Conservation (phyloP, 805 yeast genomes). For the Cyberlindnera amylophila region DNA sequence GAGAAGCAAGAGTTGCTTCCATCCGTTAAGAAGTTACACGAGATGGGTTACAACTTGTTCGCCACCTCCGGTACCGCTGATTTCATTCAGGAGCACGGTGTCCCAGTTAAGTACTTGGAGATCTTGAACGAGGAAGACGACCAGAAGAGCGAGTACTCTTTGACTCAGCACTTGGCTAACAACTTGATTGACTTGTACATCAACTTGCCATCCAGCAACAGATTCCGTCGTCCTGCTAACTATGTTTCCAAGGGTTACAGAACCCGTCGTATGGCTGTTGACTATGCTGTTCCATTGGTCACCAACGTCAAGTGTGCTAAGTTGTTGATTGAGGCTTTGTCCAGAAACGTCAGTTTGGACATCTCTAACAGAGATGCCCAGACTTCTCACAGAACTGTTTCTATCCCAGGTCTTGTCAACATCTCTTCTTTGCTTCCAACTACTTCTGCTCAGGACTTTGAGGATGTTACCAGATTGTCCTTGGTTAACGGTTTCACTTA, state of each 20-base stretch:
- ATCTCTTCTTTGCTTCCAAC: conserved; percentile 76
- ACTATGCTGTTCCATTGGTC: conserved; percentile 92
- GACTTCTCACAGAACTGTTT: conserved; percentile 79
- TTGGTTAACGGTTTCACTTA: conserved; percentile 87
- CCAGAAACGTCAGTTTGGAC: conserved; percentile 62
- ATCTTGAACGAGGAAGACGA: conserved; percentile 68
- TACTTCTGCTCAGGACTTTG: conserved; percentile 54
- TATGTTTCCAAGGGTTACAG: conserved; percentile 95
- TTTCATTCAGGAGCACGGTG: conserved; percentile 89
- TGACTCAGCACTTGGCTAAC: conserved; percentile 94
- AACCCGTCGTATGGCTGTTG: conserved; percentile 99
- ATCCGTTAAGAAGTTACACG: conserved; percentile 71
- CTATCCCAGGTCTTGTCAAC: conserved; percentile 84
- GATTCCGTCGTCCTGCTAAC: conserved; percentile 98
- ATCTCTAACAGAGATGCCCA: conserved; percentile 82
- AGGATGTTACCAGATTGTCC: conserved; percentile 63
- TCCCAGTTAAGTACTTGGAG: conserved; percentile 94
- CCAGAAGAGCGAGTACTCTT: conserved; percentile 89
- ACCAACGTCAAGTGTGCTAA: conserved; percentile 98
- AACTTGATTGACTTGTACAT: conserved; percentile 94
- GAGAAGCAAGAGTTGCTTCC: conserved; percentile 94
- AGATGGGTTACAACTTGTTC: conserved; percentile 84
- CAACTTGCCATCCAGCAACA: conserved; percentile 93
- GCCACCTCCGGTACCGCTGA: conserved; percentile 99
- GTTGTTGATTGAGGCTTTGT: conserved; percentile 88